Evolutionary conservation across 805 yeast species (phyloP).

Genomic region (Ogataea salicorniae): DNA sequence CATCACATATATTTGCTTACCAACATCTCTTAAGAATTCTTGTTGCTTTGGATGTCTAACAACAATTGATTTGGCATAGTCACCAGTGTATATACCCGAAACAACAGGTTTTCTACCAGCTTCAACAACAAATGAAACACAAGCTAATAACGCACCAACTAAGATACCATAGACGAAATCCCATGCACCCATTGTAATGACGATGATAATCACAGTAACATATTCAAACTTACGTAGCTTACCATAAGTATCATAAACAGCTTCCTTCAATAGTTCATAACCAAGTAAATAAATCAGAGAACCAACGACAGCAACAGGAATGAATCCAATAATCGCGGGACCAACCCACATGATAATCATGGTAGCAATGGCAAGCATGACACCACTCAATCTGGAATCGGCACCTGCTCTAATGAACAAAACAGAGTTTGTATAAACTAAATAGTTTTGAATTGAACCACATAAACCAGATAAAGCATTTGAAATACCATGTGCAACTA

Average conservation of each 20-base stretch:
- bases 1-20: constrained; percentile 83
- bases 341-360: constrained; percentile 78
- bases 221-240: constrained; percentile 75
- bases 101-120: constrained; percentile 83
- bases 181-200: constrained; percentile 91
- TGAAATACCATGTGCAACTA: constrained; percentile 91
- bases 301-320: constrained; percentile 95
- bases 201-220: constrained; percentile 75
- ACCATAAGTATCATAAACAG: constrained; percentile 79
- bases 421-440: constrained; percentile 92
- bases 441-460: constrained; percentile 90
- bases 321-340: constrained; percentile 86
- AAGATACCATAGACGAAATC: constrained; percentile 92
- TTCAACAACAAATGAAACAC: constrained; percentile 90
- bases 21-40: constrained; percentile 77
- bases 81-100: constrained; percentile 78
- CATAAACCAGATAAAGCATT: constrained; percentile 76
- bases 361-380: constrained; percentile 82
- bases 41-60: constrained; percentile 86
- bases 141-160: constrained; percentile 86
- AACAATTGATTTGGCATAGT: constrained; percentile 86
- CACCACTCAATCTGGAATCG: constrained; percentile 81
- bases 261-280: constrained; percentile 82
- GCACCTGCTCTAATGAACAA: constrained; percentile 94
- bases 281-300: constrained; percentile 86